These are phyloP conservation scores for Xylariaceae sp. DNA, from an alignment of 2,329 filamentous ascomycete species.

Conservation along the genomic window DNA sequence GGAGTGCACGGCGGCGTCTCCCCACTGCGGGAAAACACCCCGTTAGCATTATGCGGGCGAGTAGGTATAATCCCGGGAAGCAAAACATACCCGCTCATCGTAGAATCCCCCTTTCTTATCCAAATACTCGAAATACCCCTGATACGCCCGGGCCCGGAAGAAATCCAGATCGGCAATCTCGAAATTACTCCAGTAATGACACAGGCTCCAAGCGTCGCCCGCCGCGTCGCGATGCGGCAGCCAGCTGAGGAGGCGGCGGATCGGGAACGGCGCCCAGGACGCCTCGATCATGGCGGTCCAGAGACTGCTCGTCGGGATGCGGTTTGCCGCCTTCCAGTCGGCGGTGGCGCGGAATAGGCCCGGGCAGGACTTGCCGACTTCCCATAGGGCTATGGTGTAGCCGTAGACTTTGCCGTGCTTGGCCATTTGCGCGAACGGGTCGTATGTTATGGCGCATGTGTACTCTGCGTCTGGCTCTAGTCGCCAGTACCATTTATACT, in stretches of 20 bases:
- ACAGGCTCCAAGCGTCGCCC: conserved; percentile 42
- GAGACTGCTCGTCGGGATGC: conserved; percentile 35
- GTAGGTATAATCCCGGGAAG: too few relatives aligned
- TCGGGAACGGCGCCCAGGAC: conserved; percentile 41
- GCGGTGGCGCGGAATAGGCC: conserved; percentile 39
- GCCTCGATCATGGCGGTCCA: conserved; percentile 41
- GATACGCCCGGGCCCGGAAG: conserved; percentile 40
- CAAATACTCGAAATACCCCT: conserved; percentile 40
- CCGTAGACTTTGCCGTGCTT: conserved; percentile 42
- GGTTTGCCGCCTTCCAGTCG: conserved; percentile 39
- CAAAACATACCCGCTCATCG: conserved; percentile 37
- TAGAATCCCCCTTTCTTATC: conserved; percentile 43
- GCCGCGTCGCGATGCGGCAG: conserved; percentile 37
- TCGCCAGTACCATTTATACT: conserved; percentile 47
- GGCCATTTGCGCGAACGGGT: conserved; percentile 45
- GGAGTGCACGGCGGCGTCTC: conserved; percentile 43
- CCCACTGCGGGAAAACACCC: conserved; percentile 34
- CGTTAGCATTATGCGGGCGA: conserved; percentile 4
- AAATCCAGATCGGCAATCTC: conserved; percentile 46
- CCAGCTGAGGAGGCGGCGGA: conserved; percentile 37
- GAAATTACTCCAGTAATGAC: conserved; percentile 48
- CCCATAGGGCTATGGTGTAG: conserved; percentile 43
- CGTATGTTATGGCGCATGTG: conserved; percentile 45
- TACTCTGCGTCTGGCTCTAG: conserved; percentile 44
- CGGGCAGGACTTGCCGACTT: conserved; percentile 41